Evolutionary conservation across 306 rosid genomes (phyloP), one percentile per base, ranked within the genome.

Genomic region (Trifolium repens): DNA sequence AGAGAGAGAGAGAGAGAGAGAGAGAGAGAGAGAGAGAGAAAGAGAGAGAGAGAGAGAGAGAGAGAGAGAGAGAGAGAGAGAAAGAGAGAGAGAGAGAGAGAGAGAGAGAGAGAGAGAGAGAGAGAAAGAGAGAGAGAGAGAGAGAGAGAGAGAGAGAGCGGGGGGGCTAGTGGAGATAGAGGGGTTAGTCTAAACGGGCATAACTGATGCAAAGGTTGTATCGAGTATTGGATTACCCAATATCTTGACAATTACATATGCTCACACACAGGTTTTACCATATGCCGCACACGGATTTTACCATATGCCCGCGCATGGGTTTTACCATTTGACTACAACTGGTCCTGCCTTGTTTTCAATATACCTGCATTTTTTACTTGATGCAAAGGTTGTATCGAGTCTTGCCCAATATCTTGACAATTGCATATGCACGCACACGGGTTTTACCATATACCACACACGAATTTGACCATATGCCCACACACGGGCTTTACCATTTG

Each of bases 271-370:
- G 70, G 15, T 40, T 65, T 39, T 67, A 19, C 71, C 53, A 22
- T 43, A 22, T 22, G 24, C 24, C 24, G 12, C 43, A 58, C 39
- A 58, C 57, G 9, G 37, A 16, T 12, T 27, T 44, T 52, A 50
- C 57, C 9, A 68, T 7, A 13, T 30, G 66, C 66, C n/a, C 34
- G 40, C 57, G 8, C 69, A 64, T n/a, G 5, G 70, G 26, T 40
- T 65, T 39, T 67, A 19, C 71, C 53, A 22, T 43, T 43, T 43
- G 53, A 67, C 54, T 43, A 24, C 22, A 67, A 24, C 19, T 43
- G 32, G 60, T 27, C 60, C 46, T 60, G 30, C 44, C 71, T 61
- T 32, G 12, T 27, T 59, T 59, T 59, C 65, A 59, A 59, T 59
- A 59, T 7, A 59, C 65, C 17, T 59, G 5, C 40, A 59, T 27